Evolutionary conservation across 495 filamentous ascomycete genomes (phyloP).

Genomic region (Poronia punctata): DNA sequence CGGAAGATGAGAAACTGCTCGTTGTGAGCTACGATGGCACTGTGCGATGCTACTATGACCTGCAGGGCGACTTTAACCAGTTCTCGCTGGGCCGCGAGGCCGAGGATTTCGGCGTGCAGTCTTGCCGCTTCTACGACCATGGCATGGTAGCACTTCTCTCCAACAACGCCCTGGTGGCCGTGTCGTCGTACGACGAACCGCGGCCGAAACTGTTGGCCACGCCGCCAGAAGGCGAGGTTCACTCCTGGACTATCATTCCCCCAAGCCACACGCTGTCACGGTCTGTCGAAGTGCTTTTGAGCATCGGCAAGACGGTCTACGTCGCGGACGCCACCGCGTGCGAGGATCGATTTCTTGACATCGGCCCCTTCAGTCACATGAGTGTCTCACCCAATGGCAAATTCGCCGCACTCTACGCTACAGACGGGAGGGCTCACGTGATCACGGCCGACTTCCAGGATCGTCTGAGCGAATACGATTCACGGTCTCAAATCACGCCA

Average conservation of each 20-base stretch:
- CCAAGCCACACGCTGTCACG: conserved; percentile 88
- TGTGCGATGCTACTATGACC: conserved; percentile 83
- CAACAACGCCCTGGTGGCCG: conserved; percentile 81
- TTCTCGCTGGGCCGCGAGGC: conserved; percentile 90
- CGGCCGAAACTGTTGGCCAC: conserved; percentile 74
- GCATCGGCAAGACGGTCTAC: conserved; percentile 77
- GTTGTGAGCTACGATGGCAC: conserved; percentile 85
- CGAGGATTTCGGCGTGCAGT: conserved; percentile 78
- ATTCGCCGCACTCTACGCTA: conserved; percentile 79
- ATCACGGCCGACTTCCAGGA: conserved; percentile 91
- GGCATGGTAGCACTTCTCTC: conserved; percentile 90
- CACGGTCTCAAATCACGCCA: conserved; percentile 73
- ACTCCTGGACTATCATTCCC: conserved; percentile 85
- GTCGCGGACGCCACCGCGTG: conserved; percentile 81
- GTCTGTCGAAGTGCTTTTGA: conserved; percentile 87
- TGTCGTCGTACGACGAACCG: conserved; percentile 85
- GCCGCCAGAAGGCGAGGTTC: conserved; percentile 69
- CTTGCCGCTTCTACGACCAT: conserved; percentile 82
- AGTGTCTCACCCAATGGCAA: conserved; percentile 85
- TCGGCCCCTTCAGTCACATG: conserved; percentile 87
- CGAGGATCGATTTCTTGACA: conserved; percentile 82
- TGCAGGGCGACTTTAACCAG: conserved; percentile 90
- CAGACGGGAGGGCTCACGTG: conserved; percentile 82
- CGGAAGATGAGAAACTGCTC: conserved; percentile 88
- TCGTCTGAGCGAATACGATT: conserved; percentile 86